Conservation (phyloP, 352 stramenopile genomes). For the Phytophthora cajani region DNA sequence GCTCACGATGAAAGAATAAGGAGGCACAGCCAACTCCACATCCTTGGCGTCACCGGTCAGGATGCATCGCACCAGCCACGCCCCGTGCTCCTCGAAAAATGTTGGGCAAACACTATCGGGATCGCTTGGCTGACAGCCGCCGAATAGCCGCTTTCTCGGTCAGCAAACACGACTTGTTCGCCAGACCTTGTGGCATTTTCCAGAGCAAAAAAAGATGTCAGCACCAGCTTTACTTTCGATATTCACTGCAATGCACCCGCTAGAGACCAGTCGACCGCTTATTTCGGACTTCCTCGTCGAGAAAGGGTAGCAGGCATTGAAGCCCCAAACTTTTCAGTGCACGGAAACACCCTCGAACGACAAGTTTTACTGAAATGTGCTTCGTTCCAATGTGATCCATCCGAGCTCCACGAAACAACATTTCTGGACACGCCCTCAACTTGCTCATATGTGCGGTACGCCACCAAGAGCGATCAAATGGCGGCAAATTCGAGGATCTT, state of each 20-base stretch:
- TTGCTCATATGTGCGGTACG: too few species aligned
- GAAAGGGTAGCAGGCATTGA: background rate
- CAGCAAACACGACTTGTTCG: too few species aligned
- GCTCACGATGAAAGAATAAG: background rate
- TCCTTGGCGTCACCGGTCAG: background rate
- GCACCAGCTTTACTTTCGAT: too few species aligned
- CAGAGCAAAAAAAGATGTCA: too few species aligned
- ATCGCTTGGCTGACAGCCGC: background rate
- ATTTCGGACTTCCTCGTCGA: background rate
- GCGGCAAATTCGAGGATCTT: too few species aligned
- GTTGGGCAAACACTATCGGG: background rate
- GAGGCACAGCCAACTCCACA: background rate
- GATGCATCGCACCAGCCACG: background rate
- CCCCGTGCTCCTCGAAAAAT: background rate
- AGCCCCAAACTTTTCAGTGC: background rate
- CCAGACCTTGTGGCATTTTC: too few species aligned
- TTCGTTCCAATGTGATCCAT: background rate
- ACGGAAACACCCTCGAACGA: background rate
- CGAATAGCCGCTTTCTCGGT: background rate
- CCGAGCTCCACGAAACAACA: slow-evolving; percentile 25
- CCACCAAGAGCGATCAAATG: too few species aligned
- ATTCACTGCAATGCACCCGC: too few species aligned
- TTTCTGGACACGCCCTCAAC: background rate
- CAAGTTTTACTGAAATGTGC: slow-evolving; percentile 1
- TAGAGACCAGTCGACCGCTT: slow-evolving; percentile 19